phyloP scores from a whole-genome alignment of 352 stramenopile genomes.

The Phytophthora capsici region DNA sequence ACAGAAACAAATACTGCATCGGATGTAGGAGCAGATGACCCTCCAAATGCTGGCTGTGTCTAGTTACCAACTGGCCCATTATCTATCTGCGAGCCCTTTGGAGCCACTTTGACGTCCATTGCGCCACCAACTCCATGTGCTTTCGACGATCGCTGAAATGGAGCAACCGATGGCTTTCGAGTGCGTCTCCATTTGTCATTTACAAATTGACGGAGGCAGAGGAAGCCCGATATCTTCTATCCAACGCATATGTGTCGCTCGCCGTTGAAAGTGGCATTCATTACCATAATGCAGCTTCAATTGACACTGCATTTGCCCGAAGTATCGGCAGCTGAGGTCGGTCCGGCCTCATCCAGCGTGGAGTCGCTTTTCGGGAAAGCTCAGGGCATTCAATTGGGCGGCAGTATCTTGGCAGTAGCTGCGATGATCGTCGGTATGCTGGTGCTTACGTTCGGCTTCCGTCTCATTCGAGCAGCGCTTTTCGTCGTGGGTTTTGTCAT shows the following conservation, averaged over 20 bases:
- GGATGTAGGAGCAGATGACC: conserved; percentile 13
- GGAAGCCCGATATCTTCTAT: neutral
- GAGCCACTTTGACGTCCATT: conserved; percentile 11
- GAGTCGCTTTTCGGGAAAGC: conserved; percentile 52
- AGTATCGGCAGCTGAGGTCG: conserved; percentile 19
- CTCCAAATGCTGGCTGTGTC: conserved; percentile 11
- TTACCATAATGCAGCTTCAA: conserved; percentile 23
- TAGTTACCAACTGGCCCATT: conserved; percentile 17
- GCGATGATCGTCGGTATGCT: conserved; percentile 50
- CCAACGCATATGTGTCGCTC: neutral
- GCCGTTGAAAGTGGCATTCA: neutral
- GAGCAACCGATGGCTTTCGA: neutral
- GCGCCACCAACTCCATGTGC: conserved; percentile 20
- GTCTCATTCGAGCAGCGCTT: conserved; percentile 53
- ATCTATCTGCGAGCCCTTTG: conserved; percentile 14
- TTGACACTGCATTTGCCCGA: conserved; percentile 4
- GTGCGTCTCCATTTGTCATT: conserved; percentile 9
- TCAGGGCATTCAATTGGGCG: conserved; percentile 44
- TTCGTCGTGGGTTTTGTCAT: conserved; percentile 54
- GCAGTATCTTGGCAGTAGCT: conserved; percentile 44
- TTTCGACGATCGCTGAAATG: conserved; percentile 16
- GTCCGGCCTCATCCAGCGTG: conserved; percentile 32
- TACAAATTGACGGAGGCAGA: conserved; percentile 19
- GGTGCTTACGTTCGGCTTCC: conserved; percentile 57
- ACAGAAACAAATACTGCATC: neutral